Evolutionary conservation across 2,329 filamentous ascomycete genomes (phyloP).

Genomic region (Ceratocystis cacaofunesta): DNA sequence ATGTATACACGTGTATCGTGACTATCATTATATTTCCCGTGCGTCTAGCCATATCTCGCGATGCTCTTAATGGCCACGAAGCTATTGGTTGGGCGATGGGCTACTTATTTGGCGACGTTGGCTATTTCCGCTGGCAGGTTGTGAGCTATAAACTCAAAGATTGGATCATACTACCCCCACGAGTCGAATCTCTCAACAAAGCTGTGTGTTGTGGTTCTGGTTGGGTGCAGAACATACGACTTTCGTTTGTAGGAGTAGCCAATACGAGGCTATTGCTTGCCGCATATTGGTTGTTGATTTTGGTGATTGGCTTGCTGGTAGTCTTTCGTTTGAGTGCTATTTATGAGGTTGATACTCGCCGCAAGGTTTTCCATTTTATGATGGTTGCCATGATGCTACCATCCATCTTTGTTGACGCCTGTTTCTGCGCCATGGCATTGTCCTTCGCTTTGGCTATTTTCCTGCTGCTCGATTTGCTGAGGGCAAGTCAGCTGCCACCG

Average conservation of each 20-base stretch:
- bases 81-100: conserved; percentile 86
- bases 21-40: conserved; percentile 55
- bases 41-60: conserved; percentile 49
- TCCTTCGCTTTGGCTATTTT: conserved; percentile 68
- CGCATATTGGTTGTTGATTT: conserved; percentile 56
- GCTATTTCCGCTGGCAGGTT: conserved; percentile 55
- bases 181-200: conserved; percentile 14
- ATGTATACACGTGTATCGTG: conserved; percentile 56
- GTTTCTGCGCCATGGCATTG: conserved; percentile 69
- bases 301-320: conserved; percentile 55
- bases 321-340: conserved; percentile 61
- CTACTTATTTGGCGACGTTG: conserved; percentile 71
- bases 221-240: conserved; percentile 51
- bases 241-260: conserved; percentile 52
- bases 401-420: conserved; percentile 70
- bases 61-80: conserved; percentile 57
- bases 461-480: conserved; percentile 72
- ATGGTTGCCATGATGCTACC: conserved; percentile 95
- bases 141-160: conserved; percentile 50
- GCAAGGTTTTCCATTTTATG: conserved; percentile 96
- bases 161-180: conserved; percentile 60
- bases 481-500: conserved; percentile 82
- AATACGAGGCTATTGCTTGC: conserved; percentile 67
- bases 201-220: conserved; percentile 34
- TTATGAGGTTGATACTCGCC: conserved; percentile 85